Base-by-base conservation (phyloP, 2,329 filamentous ascomycete genomes). In the Byssothecium circinans region DNA sequence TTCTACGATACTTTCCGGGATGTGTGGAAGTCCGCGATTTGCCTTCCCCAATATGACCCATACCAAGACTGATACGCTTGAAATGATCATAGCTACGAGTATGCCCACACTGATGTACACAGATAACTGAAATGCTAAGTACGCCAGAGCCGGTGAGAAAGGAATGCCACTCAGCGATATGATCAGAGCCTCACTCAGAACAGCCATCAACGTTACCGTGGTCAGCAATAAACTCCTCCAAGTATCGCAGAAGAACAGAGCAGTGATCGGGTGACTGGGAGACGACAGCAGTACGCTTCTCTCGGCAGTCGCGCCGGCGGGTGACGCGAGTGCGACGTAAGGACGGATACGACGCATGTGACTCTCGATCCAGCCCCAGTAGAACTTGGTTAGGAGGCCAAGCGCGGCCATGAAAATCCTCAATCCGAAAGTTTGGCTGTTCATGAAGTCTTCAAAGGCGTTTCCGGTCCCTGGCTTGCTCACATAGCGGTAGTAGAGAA, bases 401-500 rank as follows among this genome's bases (percentile, higher is more conserved):
- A 51, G 25, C 12, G 19, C 32, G 2, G 51, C 40, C 51, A 53
- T 53, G 38, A 53, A 48, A 3, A 50, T 20, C 4, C 43, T 33
- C 11, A 48, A 38, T 14, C 51, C 51, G 18, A 46, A 46, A 1
- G 43, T 39, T 11, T 51, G 17, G 34, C 51, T 51, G 38, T 53
- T 41, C 44, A 53, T 45, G 34, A 51, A 53, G 37, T 53, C 41
- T 23, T 53, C 44, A n/a, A 53, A 18, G 2, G 19, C 6, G 18
- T 47, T 42, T 12, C 41, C 30, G 1, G 23, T 40, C 11, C 44
- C 41, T 20, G 48, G 45, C 33, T 43, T 46, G 43, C 47, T 50
- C 15, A 50, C 32, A n/a, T 45, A 51, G 20, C 44, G 37, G 32
- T 53, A 53, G 45, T 53, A 53, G 20, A 50, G 23, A 18, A 53